Conservation (phyloP, 371 early-diverging fungal genomes). For the Syncephalastrum sp. region DNA sequence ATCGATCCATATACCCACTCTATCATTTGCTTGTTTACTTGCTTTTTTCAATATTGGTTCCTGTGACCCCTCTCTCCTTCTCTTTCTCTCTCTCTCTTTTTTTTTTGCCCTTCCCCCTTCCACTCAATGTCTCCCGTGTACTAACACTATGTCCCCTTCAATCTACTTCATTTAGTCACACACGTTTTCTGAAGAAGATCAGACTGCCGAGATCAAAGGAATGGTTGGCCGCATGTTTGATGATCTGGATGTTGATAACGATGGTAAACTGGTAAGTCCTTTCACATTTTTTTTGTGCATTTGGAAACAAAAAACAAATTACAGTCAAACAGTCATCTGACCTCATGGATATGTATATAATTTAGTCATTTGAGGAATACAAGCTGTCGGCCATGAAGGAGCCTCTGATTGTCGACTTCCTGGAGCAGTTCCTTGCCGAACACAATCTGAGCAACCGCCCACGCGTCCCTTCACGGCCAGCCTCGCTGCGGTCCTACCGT, state of each 20-base stretch:
- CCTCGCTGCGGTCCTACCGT: slow-evolving; percentile 42
- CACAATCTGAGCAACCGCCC: slow-evolving; percentile 46
- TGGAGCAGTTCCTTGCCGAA: slow-evolving; percentile 69
- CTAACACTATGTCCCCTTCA: not conserved
- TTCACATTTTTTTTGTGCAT: no score
- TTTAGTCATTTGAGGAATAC: slow-evolving; percentile 75
- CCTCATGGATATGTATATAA: slow-evolving; percentile 2
- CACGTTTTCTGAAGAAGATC: slow-evolving; percentile 72
- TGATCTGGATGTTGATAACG: slow-evolving; percentile 83
- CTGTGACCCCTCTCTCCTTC: not conserved
- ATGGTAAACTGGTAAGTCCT: slow-evolving; percentile 67
- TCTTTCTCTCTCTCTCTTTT: not conserved
- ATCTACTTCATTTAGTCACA: slow-evolving; percentile 34
- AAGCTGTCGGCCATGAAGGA: slow-evolving; percentile 84
- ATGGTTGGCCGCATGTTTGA: slow-evolving; percentile 73
- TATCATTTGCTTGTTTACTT: not conserved
- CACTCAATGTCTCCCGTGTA: slow-evolving; percentile 1
- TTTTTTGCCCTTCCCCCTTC: slow-evolving; percentile 1
- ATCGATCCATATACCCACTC: not conserved
- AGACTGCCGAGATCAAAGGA: slow-evolving; percentile 62
- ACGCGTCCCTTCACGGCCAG: slow-evolving; percentile 46
- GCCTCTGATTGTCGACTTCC: slow-evolving; percentile 77
- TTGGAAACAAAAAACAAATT: not conserved
- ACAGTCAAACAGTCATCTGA: not conserved
- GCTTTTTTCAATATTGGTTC: not conserved